Evolutionary conservation across 2,329 filamentous ascomycete species (phyloP).

Genomic region (Spiromastix sp.): DNA sequence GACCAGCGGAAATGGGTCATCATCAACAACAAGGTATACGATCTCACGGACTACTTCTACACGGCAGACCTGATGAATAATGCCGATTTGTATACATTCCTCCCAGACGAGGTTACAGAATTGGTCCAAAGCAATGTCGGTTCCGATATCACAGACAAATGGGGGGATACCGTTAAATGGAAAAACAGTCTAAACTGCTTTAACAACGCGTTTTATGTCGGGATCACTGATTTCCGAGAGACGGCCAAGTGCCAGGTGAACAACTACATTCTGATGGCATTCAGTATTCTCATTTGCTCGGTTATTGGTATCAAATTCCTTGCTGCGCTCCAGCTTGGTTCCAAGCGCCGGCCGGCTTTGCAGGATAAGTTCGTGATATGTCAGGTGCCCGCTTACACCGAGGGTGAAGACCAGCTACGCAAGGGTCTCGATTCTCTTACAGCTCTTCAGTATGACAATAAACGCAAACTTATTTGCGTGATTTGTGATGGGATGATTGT

Average conservation of each 20-base stretch:
- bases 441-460: conserved; percentile 93
- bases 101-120: conserved; percentile 57
- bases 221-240: conserved; percentile 74
- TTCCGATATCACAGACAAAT: conserved; percentile 60
- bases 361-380: conserved; percentile 99
- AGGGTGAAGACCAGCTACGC: conserved; percentile 88
- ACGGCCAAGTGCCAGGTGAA: conserved; percentile 70
- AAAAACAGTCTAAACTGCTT: conserved; percentile 68
- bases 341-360: conserved; percentile 75
- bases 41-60: conserved; percentile 84
- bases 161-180: conserved; percentile 44
- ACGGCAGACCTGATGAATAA: conserved; percentile 54
- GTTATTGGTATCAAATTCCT: conserved; percentile 86
- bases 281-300: conserved; percentile 70
- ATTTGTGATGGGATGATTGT: conserved; percentile 97
- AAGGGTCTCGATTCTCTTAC: conserved; percentile 92
- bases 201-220: conserved; percentile 71
- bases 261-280: conserved; percentile 79
- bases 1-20: conserved; percentile 68
- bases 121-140: conserved; percentile 68
- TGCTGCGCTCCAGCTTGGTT: conserved; percentile 83
- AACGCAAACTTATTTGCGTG: conserved; percentile 90
- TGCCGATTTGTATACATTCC: conserved; percentile 53
- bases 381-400: conserved; percentile 94
- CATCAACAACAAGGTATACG: conserved; percentile 67